Evolutionary conservation across 2,329 filamentous ascomycete genomes (phyloP), one percentile per base, ranked within the genome.

Genomic region (Monosporascus ibericus): DNA sequence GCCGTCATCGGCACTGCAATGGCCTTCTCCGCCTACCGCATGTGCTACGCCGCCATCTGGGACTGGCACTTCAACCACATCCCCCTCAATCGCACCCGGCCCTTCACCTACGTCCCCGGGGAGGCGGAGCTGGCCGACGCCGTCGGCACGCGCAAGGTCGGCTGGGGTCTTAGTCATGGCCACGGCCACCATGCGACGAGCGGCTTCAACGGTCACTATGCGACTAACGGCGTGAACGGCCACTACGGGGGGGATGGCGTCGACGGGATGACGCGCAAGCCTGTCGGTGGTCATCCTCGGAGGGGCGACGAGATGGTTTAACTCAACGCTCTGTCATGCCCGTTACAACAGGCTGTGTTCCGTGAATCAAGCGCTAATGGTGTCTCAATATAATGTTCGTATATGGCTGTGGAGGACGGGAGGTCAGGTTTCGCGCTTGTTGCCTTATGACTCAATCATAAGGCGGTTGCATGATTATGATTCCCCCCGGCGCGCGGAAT

Each of bases 21-120:
- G 69, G 86, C 85, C 0, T 83, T 87, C 60, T 80, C 77, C 1
- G 66, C 78, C 0, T 88, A 87, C 65, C 74, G 86, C 50, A 86
- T 86, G 82, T 77, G 80, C 2, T 89, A 86, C 59, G 83, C 84
- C 0, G 72, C 78, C 8, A 73, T 88, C 48, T 88, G 83, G 82
- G 84, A 88, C 65, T 87, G 81, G 74, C 72, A 84, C 25, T 85
- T 64, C 58, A 80, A 80, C 63, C 85, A 88, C 63, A 78, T 88
- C 34, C 84, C 85, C 18, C 74, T 88, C 5, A 78, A 81, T 58
- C 77, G 84, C 20, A 72, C 76, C 42, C 69, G 75, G 20, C 74
- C 82, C 0, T 85, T 84, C 61, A 68, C 72, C 22, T 84, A 82
- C 55, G 72, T 58, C 8, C 39, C 58, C n/a, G 70, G 69, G 0